Evolutionary conservation across 495 filamentous ascomycete genomes (phyloP).

Genomic region (Tricharina praecox): DNA sequence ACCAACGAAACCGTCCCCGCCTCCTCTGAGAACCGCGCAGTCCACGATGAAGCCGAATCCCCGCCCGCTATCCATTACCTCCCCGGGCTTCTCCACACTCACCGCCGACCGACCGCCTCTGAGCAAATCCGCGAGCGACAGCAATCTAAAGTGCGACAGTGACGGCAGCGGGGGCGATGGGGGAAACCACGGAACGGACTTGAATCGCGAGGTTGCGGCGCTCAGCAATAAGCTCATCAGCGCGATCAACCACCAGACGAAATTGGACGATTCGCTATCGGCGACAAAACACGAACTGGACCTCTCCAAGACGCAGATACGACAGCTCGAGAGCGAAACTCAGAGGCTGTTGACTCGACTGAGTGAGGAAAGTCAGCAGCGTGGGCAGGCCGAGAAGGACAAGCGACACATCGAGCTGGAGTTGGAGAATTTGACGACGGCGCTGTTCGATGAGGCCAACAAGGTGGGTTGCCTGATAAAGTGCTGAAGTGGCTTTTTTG

Average conservation of each 20-base stretch:
- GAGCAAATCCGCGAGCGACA: constrained; percentile 16
- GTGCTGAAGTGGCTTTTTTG: too few species aligned
- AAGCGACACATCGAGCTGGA: constrained; percentile 64
- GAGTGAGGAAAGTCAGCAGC: constrained; percentile 42
- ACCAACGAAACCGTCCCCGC: constrained; percentile 9
- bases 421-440: constrained; percentile 72
- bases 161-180: not conserved
- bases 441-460: constrained; percentile 91
- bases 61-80: constrained; percentile 9
- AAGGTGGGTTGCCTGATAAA: constrained; percentile 31
- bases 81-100: constrained; percentile 24
- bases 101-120: constrained; percentile 18
- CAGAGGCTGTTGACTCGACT: constrained; percentile 50
- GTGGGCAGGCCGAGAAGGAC: constrained; percentile 46
- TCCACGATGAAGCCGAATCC: constrained; percentile 19
- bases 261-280: constrained; percentile 71
- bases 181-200: constrained; percentile 35
- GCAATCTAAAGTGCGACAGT: constrained; percentile 4
- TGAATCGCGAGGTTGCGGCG: constrained; percentile 74
- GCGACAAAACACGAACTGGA: constrained; percentile 72
- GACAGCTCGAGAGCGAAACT: constrained; percentile 51
- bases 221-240: constrained; percentile 90
- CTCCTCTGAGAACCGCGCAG: constrained; percentile 17
- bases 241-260: constrained; percentile 93
- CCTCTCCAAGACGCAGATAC: constrained; percentile 47